Evolutionary conservation across 148 eudicot species (phyloP).

Genomic region (Fagopyrum homotropicum): DNA sequence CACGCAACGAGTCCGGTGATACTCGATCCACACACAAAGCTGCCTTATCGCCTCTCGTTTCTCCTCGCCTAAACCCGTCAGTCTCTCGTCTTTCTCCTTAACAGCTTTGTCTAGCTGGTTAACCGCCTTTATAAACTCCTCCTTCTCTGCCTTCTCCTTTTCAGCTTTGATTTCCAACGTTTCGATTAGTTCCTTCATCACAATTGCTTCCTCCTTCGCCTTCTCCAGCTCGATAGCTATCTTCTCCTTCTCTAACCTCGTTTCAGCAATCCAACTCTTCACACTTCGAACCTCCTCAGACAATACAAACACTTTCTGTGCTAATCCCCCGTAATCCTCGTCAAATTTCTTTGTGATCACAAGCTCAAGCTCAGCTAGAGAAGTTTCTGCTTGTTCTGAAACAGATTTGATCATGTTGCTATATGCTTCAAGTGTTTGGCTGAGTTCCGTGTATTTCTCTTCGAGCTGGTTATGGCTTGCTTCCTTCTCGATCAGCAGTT

Average conservation of each 20-base stretch:
- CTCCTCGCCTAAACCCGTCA: conserved; percentile 47
- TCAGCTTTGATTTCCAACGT: conserved; percentile 30
- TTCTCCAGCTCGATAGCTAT: conserved; percentile 31
- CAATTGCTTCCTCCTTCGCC: conserved; percentile 27
- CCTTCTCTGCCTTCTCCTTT: conserved; percentile 34
- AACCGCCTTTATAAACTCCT: conserved; percentile 20
- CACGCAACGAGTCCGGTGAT: conserved; percentile 41
- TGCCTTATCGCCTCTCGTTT: conserved; percentile 78
- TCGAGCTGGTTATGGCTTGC: conserved; percentile 43
- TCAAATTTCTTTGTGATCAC: conserved; percentile 44
- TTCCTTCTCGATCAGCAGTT: conserved; percentile 62
- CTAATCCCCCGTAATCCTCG: conserved; percentile 53
- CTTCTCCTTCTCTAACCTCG: conserved; percentile 36
- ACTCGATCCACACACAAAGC: conserved; percentile 60
- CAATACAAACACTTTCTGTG: conserved; percentile 33
- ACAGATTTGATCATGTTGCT: conserved; percentile 31
- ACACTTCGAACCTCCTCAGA: conserved; percentile 52
- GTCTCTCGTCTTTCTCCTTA: conserved; percentile 29
- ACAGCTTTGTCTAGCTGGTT: conserved; percentile 38
- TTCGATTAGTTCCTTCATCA: conserved; percentile 26
- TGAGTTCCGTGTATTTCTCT: conserved; percentile 31
- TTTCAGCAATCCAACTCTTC: conserved; percentile 35
- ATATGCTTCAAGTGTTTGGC: conserved; percentile 43
- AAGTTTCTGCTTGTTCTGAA: conserved; percentile 42
- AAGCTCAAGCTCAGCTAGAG: conserved; percentile 41